Evolutionary conservation across 1,139 yeast species (phyloP).

Genomic region (Candida albicans): DNA sequence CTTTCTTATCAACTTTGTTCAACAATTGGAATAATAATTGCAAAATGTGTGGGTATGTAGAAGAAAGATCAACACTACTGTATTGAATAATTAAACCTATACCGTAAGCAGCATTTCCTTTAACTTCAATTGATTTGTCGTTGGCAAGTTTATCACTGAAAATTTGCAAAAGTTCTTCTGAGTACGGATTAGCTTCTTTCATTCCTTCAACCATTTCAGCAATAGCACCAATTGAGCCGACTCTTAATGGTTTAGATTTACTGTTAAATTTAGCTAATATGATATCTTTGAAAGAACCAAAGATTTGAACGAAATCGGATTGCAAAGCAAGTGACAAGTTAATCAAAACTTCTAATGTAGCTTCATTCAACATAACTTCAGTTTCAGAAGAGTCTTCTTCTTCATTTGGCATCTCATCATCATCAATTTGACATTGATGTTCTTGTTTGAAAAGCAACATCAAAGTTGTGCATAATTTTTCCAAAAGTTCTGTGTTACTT

Average conservation of each 20-base stretch:
- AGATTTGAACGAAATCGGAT: slow-evolving; percentile 70
- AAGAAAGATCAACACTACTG: slow-evolving; percentile 53
- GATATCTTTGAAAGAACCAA: slow-evolving; percentile 69
- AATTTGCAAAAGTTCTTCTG: slow-evolving; percentile 67
- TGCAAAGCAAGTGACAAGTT: slow-evolving; percentile 74
- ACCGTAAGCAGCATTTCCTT: slow-evolving; percentile 96
- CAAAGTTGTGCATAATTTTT: slow-evolving; percentile 66
- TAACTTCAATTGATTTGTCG: slow-evolving; percentile 85
- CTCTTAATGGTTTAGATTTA: slow-evolving; percentile 72
- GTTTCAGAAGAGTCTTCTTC: slow-evolving; percentile 79
- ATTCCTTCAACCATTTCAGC: slow-evolving; percentile 87
- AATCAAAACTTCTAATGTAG: slow-evolving; percentile 82
- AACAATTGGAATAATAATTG: slow-evolving; percentile 77
- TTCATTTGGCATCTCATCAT: slow-evolving; percentile 53
- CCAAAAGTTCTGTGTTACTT: slow-evolving; percentile 59
- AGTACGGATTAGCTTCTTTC: slow-evolving; percentile 64
- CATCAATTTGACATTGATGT: slow-evolving; percentile 76
- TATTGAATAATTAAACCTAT: slow-evolving; percentile 79
- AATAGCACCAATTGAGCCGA: slow-evolving; percentile 81
- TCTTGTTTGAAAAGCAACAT: slow-evolving; percentile 73
- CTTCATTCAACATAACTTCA: slow-evolving; percentile 81
- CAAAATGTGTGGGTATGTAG: slow-evolving; percentile 68
- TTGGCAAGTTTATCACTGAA: slow-evolving; percentile 67
- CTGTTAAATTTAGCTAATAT: slow-evolving; percentile 61
- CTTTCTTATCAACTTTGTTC: slow-evolving; percentile 73